Evolutionary conservation across 805 yeast species (phyloP).

Genomic region (Wickerhamomyces sydowiorum): DNA sequence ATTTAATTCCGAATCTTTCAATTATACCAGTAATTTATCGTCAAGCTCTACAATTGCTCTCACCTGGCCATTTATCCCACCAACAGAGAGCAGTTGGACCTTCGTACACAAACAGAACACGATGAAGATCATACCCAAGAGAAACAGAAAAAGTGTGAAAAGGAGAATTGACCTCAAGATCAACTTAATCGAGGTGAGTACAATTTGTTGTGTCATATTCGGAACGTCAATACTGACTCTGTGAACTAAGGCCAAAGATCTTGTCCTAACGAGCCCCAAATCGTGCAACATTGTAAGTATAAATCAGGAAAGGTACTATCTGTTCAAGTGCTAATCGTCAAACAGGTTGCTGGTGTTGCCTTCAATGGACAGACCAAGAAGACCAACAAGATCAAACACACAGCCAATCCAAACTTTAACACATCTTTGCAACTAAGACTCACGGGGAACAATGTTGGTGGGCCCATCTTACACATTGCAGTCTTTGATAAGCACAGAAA

Average conservation of each 20-base stretch:
- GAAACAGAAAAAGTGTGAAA: conserved; percentile 1
- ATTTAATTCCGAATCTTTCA: too few relatives aligned
- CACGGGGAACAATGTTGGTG: conserved; percentile 3
- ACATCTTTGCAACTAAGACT: conserved; percentile 11
- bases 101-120: neutral
- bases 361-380: conserved; percentile 17
- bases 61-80: neutral
- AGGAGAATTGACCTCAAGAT: conserved; percentile 12
- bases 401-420: conserved; percentile 21
- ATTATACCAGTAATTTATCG: too few relatives aligned
- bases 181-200: conserved; percentile 12
- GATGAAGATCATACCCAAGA: conserved; percentile 8
- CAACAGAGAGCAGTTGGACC: too few relatives aligned
- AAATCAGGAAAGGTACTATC: too few relatives aligned
- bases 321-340: neutral
- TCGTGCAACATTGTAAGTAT: conserved; percentile 8
- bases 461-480: conserved; percentile 16
- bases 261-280: conserved; percentile 12
- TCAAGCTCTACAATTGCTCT: too few relatives aligned
- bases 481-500: conserved; percentile 22
- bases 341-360: conserved; percentile 20
- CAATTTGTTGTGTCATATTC: neutral
- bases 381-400: conserved; percentile 15
- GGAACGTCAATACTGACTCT: too few relatives aligned
- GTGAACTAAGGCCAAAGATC: conserved; percentile 15